A percentile compares a stretch with the other conserved stretches of the same genome.
Evolutionary conservation across 2,329 filamentous ascomycete genomes (phyloP).

Genomic region (Fonsecaea erecta): DNA sequence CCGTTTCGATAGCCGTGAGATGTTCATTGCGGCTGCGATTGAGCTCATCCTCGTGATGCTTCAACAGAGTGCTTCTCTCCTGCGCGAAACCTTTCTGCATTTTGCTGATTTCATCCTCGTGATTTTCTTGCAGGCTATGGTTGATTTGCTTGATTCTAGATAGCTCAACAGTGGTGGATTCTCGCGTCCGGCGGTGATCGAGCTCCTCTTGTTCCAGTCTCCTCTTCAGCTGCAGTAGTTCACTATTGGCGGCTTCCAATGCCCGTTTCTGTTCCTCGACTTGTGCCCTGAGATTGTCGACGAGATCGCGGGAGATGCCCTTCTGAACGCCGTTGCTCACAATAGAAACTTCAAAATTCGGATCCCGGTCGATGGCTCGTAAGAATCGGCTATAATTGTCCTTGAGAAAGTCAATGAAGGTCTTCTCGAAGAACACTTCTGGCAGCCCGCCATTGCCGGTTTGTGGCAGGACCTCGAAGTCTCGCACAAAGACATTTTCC

Average conservation of each 20-base stretch:
- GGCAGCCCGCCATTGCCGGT: slow-evolving; percentile 63
- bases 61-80: slow-evolving; percentile 26
- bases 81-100: slow-evolving; percentile 45
- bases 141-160: slow-evolving; percentile 67
- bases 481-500: slow-evolving; percentile 76
- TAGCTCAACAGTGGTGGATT: slow-evolving; percentile 60
- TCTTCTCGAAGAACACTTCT: slow-evolving; percentile 81
- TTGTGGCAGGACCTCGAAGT: slow-evolving; percentile 85
- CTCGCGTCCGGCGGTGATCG: slow-evolving; percentile 70
- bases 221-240: slow-evolving; percentile 59
- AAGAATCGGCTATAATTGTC: slow-evolving; percentile 89
- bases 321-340: slow-evolving; percentile 79
- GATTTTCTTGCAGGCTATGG: slow-evolving; percentile 70
- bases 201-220: slow-evolving; percentile 71
- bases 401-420: slow-evolving; percentile 92
- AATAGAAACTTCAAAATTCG: slow-evolving; percentile 81
- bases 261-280: slow-evolving; percentile 72
- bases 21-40: slow-evolving; percentile 53
- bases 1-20: slow-evolving; percentile 50
- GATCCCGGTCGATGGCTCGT: slow-evolving; percentile 87
- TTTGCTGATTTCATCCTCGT: slow-evolving; percentile 68
- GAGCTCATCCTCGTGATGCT: slow-evolving; percentile 33
- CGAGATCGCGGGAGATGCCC: slow-evolving; percentile 89
- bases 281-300: slow-evolving; percentile 81
- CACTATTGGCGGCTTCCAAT: slow-evolving; percentile 62